A percentile compares a stretch with the other conserved stretches of the same genome.
Evolutionary conservation across 2,329 filamentous ascomycete species (phyloP).

Genomic region (Thyridium curvatum): DNA sequence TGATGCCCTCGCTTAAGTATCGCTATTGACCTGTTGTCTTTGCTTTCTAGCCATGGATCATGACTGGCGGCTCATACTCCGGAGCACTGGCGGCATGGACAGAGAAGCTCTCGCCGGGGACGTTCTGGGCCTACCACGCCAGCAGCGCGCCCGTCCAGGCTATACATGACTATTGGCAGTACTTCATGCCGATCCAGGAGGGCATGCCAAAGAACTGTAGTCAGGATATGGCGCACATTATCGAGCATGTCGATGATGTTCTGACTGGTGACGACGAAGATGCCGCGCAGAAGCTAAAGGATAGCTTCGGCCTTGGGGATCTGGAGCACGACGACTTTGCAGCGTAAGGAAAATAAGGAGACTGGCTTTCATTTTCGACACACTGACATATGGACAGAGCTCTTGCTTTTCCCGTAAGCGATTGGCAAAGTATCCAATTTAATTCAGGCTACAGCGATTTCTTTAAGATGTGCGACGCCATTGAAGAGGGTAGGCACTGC

Average conservation of each 20-base stretch:
- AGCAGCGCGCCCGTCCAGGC: conserved; percentile 50
- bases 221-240: conserved; percentile 40
- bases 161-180: conserved; percentile 51
- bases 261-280: conserved; percentile 34
- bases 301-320: conserved; percentile 42
- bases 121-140: conserved; percentile 54
- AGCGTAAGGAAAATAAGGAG: conserved; percentile 16
- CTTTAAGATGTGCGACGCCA: conserved; percentile 28
- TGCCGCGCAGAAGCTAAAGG: conserved; percentile 35
- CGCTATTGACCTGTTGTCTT: not conserved
- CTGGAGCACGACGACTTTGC: conserved; percentile 45
- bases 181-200: conserved; percentile 48
- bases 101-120: conserved; percentile 42
- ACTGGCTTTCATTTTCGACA: no score
- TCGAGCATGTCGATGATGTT: conserved; percentile 47
- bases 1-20: not conserved
- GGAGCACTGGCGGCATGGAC: conserved; percentile 52
- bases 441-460: conserved; percentile 25
- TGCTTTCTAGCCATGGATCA: conserved; percentile 42
- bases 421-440: conserved; percentile 29
- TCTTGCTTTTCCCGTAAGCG: conserved; percentile 14
- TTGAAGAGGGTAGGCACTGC: conserved; percentile 16
- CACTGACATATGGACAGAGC: no score
- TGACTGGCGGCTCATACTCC: conserved; percentile 49
- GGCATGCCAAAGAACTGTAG: conserved; percentile 56